Evolutionary conservation across 345 rosid genomes (phyloP), one percentile per base, ranked within the genome.

Genomic region (Physaria fendleri): DNA sequence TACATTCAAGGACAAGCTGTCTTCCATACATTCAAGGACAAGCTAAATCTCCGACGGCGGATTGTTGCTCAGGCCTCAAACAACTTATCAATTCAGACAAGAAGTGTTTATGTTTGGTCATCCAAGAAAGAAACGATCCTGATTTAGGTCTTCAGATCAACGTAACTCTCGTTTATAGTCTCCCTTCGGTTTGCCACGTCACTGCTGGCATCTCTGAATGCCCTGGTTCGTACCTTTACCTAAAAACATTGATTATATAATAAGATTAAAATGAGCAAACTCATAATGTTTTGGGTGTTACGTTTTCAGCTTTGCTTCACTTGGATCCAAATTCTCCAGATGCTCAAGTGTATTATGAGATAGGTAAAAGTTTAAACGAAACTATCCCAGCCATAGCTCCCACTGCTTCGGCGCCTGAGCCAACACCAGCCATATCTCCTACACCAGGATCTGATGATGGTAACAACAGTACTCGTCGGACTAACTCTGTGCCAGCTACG

Each of bases 21-120:
- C 76, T 91, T 46, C 84, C 95, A 9, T 85, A 82, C 47, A 94
- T 91, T 24, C 74, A 84, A 45, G 95, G 90, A 4, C 64, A 71
- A 4, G 89, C 90, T 8, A 87, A 78, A 68, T 38, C 81, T 41
- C 98, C 98, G 15, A 88, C 92, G 1, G 75, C 83, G 8, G 95
- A 81, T 41, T 91, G 98, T 56, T 91, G 98, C 74, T 72, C 55
- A 6, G 90, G 88, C 11, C 84, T 85, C 8, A 83, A 79, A 68
- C 73, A 73, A 63, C 77, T 91, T 17, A 71, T 85, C 3, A 70
- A 65, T 21, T 54, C 50, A 54, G 64, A 82, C 70, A 82, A 64
- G 58, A 91, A 82, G 52, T 91, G 95, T 56, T 59, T 88, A 38
- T 91, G 96, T 25, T 78, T 85, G 27, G 64, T 88, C 38, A 70